These are phyloP conservation scores for Podaxis carcinomalis DNA, from an alignment of 768 basidiomycete genomes.

Conservation along the genomic window DNA sequence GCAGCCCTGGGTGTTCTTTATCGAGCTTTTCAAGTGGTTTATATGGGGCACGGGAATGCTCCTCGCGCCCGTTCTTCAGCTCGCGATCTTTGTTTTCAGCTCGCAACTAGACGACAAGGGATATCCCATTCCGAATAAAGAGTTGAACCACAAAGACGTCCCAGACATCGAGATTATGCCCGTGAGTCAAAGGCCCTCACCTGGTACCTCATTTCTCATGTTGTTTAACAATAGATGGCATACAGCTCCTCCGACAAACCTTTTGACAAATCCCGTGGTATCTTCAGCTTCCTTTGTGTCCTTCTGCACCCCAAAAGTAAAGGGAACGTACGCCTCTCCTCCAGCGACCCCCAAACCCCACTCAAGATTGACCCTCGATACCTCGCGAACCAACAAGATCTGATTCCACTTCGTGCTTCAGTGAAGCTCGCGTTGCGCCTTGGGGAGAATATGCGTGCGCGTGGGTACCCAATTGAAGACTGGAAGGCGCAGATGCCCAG, in stretches of 20 bases:
- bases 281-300: slow-evolving; percentile 18
- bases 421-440: slow-evolving; percentile 36
- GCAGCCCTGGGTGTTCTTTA: slow-evolving; percentile 23
- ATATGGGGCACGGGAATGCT: slow-evolving; percentile 29
- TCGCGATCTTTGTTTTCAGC: slow-evolving; percentile 26
- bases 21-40: slow-evolving; percentile 29
- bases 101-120: slow-evolving; percentile 19
- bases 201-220: not conserved
- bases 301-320: slow-evolving; percentile 35
- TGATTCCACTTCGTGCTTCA: slow-evolving; percentile 37
- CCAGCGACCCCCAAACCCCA: slow-evolving; percentile 35
- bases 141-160: slow-evolving; percentile 17
- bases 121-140: slow-evolving; percentile 15
- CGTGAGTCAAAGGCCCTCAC: not conserved
- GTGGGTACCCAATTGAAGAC: slow-evolving; percentile 29
- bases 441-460: slow-evolving; percentile 32
- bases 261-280: slow-evolving; percentile 17
- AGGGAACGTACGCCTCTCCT: slow-evolving; percentile 35
- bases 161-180: slow-evolving; percentile 39
- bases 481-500: slow-evolving; percentile 30
- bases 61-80: slow-evolving; percentile 24
- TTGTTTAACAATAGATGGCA: not conserved
- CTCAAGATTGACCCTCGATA: slow-evolving; percentile 47
- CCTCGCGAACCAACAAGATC: slow-evolving; percentile 35
- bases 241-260: not conserved